Evolutionary conservation across 306 rosid species (phyloP), one percentile per base, ranked within the genome.

Genomic region (Vigna reflexopilosa): DNA sequence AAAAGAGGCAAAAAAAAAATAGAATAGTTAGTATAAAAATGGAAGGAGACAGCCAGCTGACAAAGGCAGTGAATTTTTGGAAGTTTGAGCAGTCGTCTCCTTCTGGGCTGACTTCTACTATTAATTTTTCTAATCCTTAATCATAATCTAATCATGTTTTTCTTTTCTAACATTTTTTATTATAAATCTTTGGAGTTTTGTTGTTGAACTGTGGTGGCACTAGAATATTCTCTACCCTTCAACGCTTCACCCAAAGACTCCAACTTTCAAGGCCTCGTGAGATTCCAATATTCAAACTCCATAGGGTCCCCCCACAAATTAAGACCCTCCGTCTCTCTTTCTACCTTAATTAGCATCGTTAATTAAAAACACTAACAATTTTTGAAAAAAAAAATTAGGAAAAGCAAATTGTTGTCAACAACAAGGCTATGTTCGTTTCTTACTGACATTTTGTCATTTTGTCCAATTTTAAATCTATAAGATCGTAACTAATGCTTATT

Each of bases 51-150:
- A 86, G 83, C 38, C 67, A 91, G 84, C 89, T 89, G 98, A 93
- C 91, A 88, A 93, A 91, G 85, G 84, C 95, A 90, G 97, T 93
- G 97, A 91, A 93, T 93, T 85, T 91, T 91, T 93, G 82, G 98
- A 87, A 86, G 88, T 85, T 67, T 76, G 98, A 87, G 95, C 84
- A 82, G 87, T 87, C 97, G 93, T 91, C 90, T 75, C 72, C 69
- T 86, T 90, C 88, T 81, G 97, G 83, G 98, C 98, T 93, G 97
- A 93, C 98, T 90, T 93, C 82, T 73, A 79, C 90, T 86, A 87
- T 85, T 74, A 48, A 69, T 24, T 51, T 61, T 73, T 62, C 56
- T 17, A 69, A 76, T 80, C 86, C 87, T 86, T 93, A 88, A 93
- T 93, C 93, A 93, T 91, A 90, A 87, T 93, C 91, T 87, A 93